Evolutionary conservation across 1,284 basidiomycete species (phyloP).

Genomic region (Ceratobasidium sp.): DNA sequence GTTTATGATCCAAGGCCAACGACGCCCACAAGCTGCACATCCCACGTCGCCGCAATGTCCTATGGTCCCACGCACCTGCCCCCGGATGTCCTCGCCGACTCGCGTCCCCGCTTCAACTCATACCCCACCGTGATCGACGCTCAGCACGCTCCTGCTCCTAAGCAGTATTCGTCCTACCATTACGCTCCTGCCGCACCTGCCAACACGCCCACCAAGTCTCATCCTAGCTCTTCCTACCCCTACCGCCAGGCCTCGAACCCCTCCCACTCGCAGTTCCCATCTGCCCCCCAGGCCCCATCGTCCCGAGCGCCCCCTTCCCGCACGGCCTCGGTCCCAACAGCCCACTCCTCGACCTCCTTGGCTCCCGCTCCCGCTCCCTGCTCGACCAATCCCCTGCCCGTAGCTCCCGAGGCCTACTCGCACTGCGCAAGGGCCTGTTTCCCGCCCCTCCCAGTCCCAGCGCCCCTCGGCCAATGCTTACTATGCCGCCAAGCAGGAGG

Average conservation of each 20-base stretch:
- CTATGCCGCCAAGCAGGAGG: constrained; percentile 28
- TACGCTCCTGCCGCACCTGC: constrained; percentile 32
- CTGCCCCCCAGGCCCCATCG: constrained; percentile 24
- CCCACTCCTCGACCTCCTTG: constrained; percentile 13
- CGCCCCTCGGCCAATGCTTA: background rate
- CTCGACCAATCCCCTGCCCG: constrained; percentile 31
- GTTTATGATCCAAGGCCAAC: constrained; percentile 51
- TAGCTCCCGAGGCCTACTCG: constrained; percentile 16
- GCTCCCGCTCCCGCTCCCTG: constrained; percentile 7
- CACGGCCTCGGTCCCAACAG: constrained; percentile 25
- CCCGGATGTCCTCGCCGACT: constrained; percentile 32
- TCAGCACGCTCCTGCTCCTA: constrained; percentile 13
- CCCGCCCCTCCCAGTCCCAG: constrained; percentile 24
- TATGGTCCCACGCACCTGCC: background rate
- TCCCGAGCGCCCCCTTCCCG: constrained; percentile 19
- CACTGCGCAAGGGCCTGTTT: constrained; percentile 33
- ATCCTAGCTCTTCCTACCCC: constrained; percentile 14
- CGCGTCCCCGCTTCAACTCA: constrained; percentile 40
- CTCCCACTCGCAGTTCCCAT: constrained; percentile 33
- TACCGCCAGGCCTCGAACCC: constrained; percentile 11
- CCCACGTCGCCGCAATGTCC: constrained; percentile 39
- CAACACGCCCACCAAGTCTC: constrained; percentile 29
- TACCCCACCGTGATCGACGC: constrained; percentile 42
- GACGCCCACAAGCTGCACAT: constrained; percentile 16
- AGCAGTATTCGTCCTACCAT: constrained; percentile 16